phyloP scores from a whole-genome alignment of 805 yeast genomes.

The Jamesozyma rosinii region DNA sequence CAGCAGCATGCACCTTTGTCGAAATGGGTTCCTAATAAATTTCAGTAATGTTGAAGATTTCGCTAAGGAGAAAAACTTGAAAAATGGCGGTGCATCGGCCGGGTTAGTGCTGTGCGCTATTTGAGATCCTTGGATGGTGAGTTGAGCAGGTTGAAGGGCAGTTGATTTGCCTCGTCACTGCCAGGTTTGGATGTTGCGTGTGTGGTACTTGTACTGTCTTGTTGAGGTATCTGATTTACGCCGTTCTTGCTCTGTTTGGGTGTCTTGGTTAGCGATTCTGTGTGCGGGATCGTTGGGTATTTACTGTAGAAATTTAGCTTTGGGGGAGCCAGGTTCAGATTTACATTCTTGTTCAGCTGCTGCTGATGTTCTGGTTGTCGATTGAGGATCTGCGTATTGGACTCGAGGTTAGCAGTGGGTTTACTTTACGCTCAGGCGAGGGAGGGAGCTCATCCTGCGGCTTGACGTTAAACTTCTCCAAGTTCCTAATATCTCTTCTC shows the following conservation, averaged over 20 bases:
- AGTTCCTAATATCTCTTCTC: constrained; percentile 26
- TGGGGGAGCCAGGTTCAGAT: constrained; percentile 4
- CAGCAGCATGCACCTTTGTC: background rate
- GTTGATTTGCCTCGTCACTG: too few relatives aligned
- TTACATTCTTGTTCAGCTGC: background rate
- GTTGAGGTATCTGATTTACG: too few relatives aligned
- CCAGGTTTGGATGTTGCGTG: too few relatives aligned
- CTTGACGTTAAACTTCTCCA: constrained; percentile 24
- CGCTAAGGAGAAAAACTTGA: background rate
- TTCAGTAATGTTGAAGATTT: background rate
- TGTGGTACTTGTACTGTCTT: too few relatives aligned
- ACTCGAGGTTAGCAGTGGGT: constrained; percentile 30
- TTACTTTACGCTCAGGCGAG: constrained; percentile 14
- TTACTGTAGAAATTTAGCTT: constrained; percentile 18
- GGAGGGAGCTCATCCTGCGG: constrained; percentile 28
- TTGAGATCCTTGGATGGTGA: background rate
- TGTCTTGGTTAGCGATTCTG: constrained; percentile 19
- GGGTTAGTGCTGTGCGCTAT: too few relatives aligned
- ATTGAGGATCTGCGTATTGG: constrained; percentile 17
- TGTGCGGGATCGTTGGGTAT: constrained; percentile 28
- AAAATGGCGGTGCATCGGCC: background rate
- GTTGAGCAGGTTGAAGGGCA: background rate
- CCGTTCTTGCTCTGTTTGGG: background rate
- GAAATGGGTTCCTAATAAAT: background rate
- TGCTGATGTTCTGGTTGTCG: background rate